phyloP scores from a whole-genome alignment of 805 yeast species.

The Metschnikowia sp. region DNA sequence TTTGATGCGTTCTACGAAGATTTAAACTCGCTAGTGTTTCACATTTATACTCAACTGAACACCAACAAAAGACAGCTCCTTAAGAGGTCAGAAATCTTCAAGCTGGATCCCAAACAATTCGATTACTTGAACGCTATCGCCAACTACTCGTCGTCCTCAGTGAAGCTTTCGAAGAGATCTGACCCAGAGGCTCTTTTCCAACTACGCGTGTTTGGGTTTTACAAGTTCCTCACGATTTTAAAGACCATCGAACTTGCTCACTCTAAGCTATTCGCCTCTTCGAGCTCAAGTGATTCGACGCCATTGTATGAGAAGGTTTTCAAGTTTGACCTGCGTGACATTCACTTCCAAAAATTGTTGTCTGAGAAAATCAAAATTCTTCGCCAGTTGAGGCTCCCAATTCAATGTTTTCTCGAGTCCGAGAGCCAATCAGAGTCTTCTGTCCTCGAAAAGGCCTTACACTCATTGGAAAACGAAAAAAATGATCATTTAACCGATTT shows the following conservation, averaged over 20 bases:
- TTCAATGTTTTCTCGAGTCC: conserved; percentile 29
- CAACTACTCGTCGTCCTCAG: conserved; percentile 34
- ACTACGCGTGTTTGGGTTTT: conserved; percentile 39
- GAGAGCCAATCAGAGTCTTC: conserved; percentile 8
- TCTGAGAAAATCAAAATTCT: conserved; percentile 31
- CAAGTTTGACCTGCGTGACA: conserved; percentile 37
- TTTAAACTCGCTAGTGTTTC: conserved; percentile 31
- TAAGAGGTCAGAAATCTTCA: conserved; percentile 26
- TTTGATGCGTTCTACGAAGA: conserved; percentile 38
- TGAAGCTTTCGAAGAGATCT: conserved; percentile 33
- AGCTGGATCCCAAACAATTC: conserved; percentile 26
- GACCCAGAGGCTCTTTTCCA: conserved; percentile 38
- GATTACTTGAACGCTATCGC: conserved; percentile 43
- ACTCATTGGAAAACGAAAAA: conserved; percentile 6
- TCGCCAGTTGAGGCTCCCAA: conserved; percentile 25
- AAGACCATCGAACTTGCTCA: conserved; percentile 35
- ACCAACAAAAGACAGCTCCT: conserved; percentile 38
- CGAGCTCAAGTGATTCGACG: conserved; percentile 25
- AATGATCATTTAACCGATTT: conserved; percentile 19
- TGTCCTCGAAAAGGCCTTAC: conserved; percentile 12
- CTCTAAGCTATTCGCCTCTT: conserved; percentile 25
- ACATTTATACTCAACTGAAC: conserved; percentile 37
- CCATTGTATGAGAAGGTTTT: conserved; percentile 38
- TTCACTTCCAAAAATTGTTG: conserved; percentile 33
- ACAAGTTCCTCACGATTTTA: conserved; percentile 34